phyloP scores from a whole-genome alignment of 2,329 filamentous ascomycete genomes.

The Xylaria sp. region DNA sequence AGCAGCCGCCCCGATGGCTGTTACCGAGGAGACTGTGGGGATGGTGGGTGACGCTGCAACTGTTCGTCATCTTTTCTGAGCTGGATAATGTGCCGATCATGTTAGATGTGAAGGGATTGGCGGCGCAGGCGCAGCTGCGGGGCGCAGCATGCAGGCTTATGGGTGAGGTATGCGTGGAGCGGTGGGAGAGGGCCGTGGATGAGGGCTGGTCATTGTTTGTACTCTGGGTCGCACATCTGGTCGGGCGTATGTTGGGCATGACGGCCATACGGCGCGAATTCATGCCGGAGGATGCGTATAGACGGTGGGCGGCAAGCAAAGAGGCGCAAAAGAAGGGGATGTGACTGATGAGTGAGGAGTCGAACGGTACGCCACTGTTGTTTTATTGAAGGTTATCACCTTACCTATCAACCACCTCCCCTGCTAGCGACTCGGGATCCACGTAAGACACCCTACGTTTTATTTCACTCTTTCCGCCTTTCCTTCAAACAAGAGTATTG shows the following conservation, averaged over 20 bases:
- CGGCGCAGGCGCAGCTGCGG: neutral
- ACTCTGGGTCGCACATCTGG: neutral
- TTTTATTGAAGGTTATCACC: no score
- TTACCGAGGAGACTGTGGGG: neutral
- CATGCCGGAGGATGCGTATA: neutral
- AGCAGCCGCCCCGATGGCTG: neutral
- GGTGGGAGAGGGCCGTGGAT: neutral
- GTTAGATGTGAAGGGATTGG: neutral
- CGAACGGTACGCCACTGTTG: no score
- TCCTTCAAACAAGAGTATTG: no score
- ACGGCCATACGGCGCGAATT: neutral
- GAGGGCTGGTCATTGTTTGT: constrained; percentile 1
- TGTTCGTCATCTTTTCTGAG: constrained; percentile 6
- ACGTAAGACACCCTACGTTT: no score
- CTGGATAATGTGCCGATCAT: constrained; percentile 3
- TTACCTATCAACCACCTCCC: no score
- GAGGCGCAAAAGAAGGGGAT: neutral
- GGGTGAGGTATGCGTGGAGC: neutral
- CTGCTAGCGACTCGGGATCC: no score
- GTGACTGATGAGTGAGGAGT: no score
- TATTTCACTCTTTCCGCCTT: no score
- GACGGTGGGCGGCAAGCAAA: neutral
- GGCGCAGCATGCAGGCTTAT: neutral
- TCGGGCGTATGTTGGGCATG: neutral
- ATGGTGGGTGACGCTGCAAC: neutral